phyloP scores from a whole-genome alignment of 495 filamentous ascomycete genomes.

The Tuber magnatum region DNA sequence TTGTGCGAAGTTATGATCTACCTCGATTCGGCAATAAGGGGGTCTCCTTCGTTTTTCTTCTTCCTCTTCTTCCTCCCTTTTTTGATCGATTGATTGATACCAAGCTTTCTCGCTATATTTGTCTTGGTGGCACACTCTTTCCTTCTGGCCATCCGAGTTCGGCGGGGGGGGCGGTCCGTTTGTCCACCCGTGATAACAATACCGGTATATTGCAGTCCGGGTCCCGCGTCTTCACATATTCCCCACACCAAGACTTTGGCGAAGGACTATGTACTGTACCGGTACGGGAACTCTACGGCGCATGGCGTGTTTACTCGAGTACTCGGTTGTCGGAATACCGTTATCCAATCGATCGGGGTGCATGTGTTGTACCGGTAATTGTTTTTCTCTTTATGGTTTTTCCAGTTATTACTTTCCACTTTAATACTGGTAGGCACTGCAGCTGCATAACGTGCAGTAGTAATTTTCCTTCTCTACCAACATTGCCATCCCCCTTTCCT shows the following conservation, averaged over 20 bases:
- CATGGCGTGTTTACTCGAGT: slow-evolving; percentile 21
- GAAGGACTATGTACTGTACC: neutral
- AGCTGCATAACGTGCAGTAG: neutral
- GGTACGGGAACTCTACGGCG: neutral
- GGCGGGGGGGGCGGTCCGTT: neutral
- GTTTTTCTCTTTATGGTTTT: neutral
- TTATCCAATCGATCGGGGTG: slow-evolving; percentile 30
- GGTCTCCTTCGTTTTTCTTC: neutral
- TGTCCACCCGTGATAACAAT: neutral
- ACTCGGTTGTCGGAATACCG: slow-evolving; percentile 24
- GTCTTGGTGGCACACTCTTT: neutral
- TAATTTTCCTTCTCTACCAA: neutral
- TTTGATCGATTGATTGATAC: neutral
- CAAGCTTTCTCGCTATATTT: neutral
- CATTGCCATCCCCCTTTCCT: neutral
- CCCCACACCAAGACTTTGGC: slow-evolving; percentile 11
- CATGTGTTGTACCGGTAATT: slow-evolving; percentile 11
- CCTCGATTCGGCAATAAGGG: neutral
- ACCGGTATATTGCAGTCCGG: slow-evolving; percentile 8
- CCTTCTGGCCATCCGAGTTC: neutral
- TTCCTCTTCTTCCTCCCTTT: neutral
- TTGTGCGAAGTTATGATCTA: neutral
- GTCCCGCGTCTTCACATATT: slow-evolving; percentile 28
- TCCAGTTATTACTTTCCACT: neutral
- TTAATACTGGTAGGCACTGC: neutral